Conservation (phyloP, 345 rosid species). For the Dipteronia sinensis region DNA sequence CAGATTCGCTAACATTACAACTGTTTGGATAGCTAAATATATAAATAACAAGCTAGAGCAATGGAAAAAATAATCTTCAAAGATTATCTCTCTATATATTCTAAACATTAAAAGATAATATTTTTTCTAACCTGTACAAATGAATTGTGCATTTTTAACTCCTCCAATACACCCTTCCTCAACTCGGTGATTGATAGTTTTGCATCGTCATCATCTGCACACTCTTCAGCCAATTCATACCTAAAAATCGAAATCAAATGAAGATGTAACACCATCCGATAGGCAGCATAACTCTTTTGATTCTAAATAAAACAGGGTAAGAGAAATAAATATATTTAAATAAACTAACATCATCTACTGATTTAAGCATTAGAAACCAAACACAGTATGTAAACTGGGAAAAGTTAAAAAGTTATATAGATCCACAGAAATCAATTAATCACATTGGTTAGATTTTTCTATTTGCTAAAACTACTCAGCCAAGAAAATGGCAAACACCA, state of each 20-base stretch:
- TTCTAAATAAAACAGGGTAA: neutral
- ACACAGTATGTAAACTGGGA: neutral
- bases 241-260: conserved; percentile 39
- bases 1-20: neutral
- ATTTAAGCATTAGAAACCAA: conserved; percentile 12
- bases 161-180: conserved; percentile 71
- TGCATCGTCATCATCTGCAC: conserved; percentile 96
- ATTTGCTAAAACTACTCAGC: neutral
- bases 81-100: neutral
- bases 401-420: too few species aligned
- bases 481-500: neutral
- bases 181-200: conserved; percentile 64
- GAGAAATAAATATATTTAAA: conserved; percentile 3
- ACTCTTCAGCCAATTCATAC: conserved; percentile 85
- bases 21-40: neutral
- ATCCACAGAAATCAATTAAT: too few species aligned
- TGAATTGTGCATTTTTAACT: conserved; percentile 78
- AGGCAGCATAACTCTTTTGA: conserved; percentile 13
- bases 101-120: neutral
- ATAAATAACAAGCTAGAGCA: neutral
- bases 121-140: conserved; percentile 54
- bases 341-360: neutral
- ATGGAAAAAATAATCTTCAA: conserved; percentile 6
- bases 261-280: neutral
- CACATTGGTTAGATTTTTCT: neutral